A percentile compares a stretch with the other conserved stretches of the same genome.
Evolutionary conservation across 2,329 filamentous ascomycete genomes (phyloP).

Genomic region (Fusarium tjaetaba): DNA sequence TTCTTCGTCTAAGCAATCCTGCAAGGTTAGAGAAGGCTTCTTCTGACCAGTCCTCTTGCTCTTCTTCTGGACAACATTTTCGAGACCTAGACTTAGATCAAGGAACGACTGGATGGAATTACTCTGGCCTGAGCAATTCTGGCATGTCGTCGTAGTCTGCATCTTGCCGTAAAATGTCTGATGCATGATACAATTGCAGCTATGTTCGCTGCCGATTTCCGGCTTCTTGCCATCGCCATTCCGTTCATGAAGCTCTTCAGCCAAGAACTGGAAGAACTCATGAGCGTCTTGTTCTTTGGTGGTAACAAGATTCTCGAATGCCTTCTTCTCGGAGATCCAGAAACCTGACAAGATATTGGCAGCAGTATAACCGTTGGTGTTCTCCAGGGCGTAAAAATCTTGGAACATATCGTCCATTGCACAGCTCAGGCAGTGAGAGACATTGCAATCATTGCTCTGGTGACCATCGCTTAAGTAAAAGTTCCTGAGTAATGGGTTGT

Average conservation of each 20-base stretch:
- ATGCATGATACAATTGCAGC: slow-evolving; percentile 91
- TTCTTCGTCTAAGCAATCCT: slow-evolving; percentile 82
- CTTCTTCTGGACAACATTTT: slow-evolving; percentile 74
- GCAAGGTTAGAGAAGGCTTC: slow-evolving; percentile 60
- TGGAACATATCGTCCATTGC: slow-evolving; percentile 80
- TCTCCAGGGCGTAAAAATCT: slow-evolving; percentile 76
- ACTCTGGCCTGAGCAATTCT: slow-evolving; percentile 84
- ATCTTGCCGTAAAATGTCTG: slow-evolving; percentile 94
- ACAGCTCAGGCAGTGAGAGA: slow-evolving; percentile 72
- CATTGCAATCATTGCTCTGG: slow-evolving; percentile 76
- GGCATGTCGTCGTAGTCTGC: slow-evolving; percentile 89
- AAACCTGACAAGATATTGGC: slow-evolving; percentile 89
- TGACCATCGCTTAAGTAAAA: slow-evolving; percentile 95
- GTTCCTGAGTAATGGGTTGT: slow-evolving; percentile 90
- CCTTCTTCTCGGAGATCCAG: slow-evolving; percentile 84
- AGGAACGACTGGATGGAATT: slow-evolving; percentile 89
- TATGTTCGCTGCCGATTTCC: slow-evolving; percentile 67
- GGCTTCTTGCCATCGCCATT: slow-evolving; percentile 76
- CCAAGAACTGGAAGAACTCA: slow-evolving; percentile 95
- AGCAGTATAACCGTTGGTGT: slow-evolving; percentile 89
- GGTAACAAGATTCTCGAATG: slow-evolving; percentile 80
- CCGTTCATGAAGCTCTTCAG: slow-evolving; percentile 88
- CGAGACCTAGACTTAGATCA: slow-evolving; percentile 89
- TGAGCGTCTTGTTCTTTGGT: slow-evolving; percentile 97
- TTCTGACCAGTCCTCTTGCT: slow-evolving; percentile 63